Conservation (phyloP, 331 rosid genomes). For the Rhamnella rubrinervis region DNA sequence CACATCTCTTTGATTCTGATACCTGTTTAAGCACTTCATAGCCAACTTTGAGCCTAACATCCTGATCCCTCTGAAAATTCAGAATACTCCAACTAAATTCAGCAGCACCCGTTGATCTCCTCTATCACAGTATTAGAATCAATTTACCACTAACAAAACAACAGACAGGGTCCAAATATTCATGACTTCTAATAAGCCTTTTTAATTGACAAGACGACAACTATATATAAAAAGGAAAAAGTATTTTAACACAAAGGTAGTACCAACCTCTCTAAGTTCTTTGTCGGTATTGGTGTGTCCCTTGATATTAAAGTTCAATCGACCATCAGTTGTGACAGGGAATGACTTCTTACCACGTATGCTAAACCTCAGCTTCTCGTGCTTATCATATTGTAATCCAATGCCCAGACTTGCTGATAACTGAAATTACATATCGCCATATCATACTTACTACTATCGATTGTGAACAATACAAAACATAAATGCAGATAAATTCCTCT, state of each 20-base stretch:
- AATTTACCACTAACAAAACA: background rate
- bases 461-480: background rate
- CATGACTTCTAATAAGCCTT: no score
- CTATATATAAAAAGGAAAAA: background rate
- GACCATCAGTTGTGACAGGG: conserved; percentile 53
- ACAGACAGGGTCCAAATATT: no score
- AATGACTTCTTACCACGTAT: conserved; percentile 71
- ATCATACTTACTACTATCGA: background rate
- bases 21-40: conserved; percentile 75
- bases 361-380: conserved; percentile 51
- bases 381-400: conserved; percentile 60
- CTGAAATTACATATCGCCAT: conserved; percentile 36
- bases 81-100: conserved; percentile 72
- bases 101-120: conserved; percentile 67
- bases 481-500: background rate
- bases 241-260: background rate
- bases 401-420: conserved; percentile 70
- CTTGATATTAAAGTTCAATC: conserved; percentile 61
- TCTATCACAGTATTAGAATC: conserved; percentile 35
- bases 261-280: conserved; percentile 63
- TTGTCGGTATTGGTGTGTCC: conserved; percentile 63
- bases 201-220: no score
- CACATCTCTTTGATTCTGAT: background rate
- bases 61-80: conserved; percentile 83
- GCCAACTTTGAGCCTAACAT: conserved; percentile 78